Evolutionary conservation across 169 alveolate species (phyloP).

Genomic region (Sarcocystis neurona): DNA sequence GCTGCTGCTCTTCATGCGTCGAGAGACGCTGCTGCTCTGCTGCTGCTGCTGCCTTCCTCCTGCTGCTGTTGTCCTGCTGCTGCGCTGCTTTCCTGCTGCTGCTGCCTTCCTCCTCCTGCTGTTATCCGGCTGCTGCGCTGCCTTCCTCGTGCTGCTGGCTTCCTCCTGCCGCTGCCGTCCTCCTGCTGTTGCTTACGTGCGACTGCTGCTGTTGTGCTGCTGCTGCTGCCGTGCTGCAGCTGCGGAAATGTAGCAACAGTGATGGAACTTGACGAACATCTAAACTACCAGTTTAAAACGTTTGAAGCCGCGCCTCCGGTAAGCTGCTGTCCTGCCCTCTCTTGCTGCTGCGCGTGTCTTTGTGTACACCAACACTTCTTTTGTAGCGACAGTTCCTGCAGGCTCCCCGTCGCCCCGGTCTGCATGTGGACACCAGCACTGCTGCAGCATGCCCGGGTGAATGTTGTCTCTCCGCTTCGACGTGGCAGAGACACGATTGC

Average conservation of each 20-base stretch:
- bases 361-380: too few relatives aligned
- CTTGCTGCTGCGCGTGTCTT: background rate
- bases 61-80: constrained; percentile 6
- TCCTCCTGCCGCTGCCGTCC: background rate
- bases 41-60: background rate
- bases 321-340: background rate
- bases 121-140: background rate
- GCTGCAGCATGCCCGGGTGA: too few relatives aligned
- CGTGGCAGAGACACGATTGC: too few relatives aligned
- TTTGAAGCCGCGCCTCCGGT: constrained; percentile 86
- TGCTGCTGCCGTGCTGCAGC: constrained; percentile 74
- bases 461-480: too few relatives aligned
- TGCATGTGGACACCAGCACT: too few relatives aligned
- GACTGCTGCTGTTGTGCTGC: background rate
- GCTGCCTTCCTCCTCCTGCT: background rate
- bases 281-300: constrained; percentile 78
- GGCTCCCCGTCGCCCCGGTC: too few relatives aligned
- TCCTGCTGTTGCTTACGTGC: background rate
- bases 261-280: constrained; percentile 89
- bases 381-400: too few relatives aligned
- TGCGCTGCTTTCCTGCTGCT: constrained; percentile 10
- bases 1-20: background rate
- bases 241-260: constrained; percentile 91
- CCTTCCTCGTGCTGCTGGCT: background rate
- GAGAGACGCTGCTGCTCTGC: background rate